phyloP scores from a whole-genome alignment of 306 rosid genomes.

The Herpetospermum pedunculosum region DNA sequence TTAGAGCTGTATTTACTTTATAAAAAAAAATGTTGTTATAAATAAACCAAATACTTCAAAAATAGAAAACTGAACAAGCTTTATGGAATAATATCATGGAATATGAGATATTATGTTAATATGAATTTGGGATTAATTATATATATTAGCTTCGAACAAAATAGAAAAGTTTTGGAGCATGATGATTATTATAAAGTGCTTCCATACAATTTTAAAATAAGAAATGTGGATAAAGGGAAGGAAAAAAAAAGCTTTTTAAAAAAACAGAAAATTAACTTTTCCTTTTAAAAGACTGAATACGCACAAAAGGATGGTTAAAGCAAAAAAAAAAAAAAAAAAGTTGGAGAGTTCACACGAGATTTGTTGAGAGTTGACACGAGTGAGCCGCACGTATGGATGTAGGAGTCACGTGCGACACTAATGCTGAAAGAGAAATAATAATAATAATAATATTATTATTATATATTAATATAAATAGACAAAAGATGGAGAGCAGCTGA shows the following conservation, averaged over 20 bases:
- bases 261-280: background rate
- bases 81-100: too few species aligned
- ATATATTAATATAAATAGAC: background rate
- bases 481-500: background rate
- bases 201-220: background rate
- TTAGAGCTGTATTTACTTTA: too few species aligned
- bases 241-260: background rate
- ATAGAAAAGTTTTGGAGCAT: background rate
- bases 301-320: background rate
- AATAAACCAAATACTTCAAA: too few species aligned
- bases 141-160: background rate
- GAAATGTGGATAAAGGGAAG: background rate
- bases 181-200: background rate
- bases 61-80: too few species aligned
- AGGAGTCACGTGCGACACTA: background rate
- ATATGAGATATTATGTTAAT: too few species aligned
- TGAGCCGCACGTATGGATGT: background rate
- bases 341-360: too few species aligned
- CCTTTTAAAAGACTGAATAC: constrained; percentile 1
- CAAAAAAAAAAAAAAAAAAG: too few species aligned
- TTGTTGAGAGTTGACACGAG: too few species aligned
- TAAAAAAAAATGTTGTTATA: too few species aligned
- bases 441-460: background rate
- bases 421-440: background rate
- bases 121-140: background rate